These are phyloP conservation scores for Erigeron canadensis DNA, from an alignment of 129 eudicot genomes.

Conservation along the genomic window DNA sequence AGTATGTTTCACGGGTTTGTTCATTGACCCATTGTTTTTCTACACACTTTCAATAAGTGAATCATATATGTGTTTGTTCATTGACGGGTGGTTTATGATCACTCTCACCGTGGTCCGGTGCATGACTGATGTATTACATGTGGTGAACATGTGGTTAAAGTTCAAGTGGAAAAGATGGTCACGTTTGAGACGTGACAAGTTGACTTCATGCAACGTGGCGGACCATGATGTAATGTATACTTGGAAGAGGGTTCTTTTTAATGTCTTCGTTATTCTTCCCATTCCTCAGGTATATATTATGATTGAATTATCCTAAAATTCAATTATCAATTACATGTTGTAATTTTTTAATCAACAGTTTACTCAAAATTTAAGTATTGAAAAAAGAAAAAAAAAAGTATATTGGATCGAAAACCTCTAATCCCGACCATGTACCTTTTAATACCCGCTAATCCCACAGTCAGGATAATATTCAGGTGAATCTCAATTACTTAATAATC, in stretches of 20 bases:
- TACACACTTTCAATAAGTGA: constrained; percentile 74
- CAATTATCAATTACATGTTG: not conserved
- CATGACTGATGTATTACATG: constrained; percentile 66
- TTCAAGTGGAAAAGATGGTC: constrained; percentile 43
- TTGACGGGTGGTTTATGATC: constrained; percentile 88
- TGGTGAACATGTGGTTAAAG: constrained; percentile 81
- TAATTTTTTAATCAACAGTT: no score
- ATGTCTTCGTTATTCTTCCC: constrained; percentile 81
- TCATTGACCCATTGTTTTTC: constrained; percentile 87
- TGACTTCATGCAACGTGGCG: constrained; percentile 17
- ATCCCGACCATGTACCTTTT: no score
- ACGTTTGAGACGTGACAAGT: not conserved
- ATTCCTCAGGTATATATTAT: constrained; percentile 62
- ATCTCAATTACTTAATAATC: no score
- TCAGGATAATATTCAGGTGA: no score
- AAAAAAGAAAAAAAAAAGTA: no score
- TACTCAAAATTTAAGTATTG: no score
- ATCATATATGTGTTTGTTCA: constrained; percentile 67
- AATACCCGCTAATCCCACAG: no score
- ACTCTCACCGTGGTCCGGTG: constrained; percentile 76
- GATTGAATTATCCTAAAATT: not conserved
- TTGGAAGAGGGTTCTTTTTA: constrained; percentile 52
- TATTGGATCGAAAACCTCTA: no score
- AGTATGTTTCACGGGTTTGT: constrained; percentile 62
- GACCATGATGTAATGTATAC: constrained; percentile 37